Evolutionary conservation across 2,329 filamentous ascomycete genomes (phyloP).

Genomic region (Alternaria rosae): DNA sequence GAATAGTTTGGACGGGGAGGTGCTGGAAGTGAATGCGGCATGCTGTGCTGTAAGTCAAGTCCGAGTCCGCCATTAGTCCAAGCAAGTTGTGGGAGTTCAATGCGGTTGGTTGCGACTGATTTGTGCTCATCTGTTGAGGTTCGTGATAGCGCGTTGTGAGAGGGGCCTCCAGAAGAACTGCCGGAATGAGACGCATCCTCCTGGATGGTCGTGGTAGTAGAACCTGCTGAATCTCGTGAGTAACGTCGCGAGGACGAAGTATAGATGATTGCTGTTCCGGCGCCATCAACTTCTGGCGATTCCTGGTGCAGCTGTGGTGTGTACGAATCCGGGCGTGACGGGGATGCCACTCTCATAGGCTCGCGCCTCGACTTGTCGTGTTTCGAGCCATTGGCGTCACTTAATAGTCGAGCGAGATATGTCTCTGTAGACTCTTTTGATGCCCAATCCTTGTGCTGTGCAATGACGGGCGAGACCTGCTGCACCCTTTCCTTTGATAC

Average conservation of each 20-base stretch:
- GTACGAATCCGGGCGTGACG: constrained; percentile 24
- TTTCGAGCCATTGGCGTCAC: constrained; percentile 46
- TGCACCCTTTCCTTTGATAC: constrained; percentile 52
- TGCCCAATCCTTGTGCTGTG: constrained; percentile 62
- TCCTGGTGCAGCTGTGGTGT: constrained; percentile 32
- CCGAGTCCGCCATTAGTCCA: constrained; percentile 52
- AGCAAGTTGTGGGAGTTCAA: constrained; percentile 49
- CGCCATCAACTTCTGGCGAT: constrained; percentile 31
- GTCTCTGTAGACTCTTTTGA: constrained; percentile 63
- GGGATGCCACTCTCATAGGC: constrained; percentile 13
- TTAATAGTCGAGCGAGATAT: constrained; percentile 60
- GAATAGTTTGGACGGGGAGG: constrained; percentile 56
- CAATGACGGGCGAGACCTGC: constrained; percentile 60
- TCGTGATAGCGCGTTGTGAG: constrained; percentile 45
- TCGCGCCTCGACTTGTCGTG: constrained; percentile 19
- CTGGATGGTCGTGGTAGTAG: constrained; percentile 43
- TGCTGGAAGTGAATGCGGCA: constrained; percentile 37
- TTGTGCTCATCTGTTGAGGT: constrained; percentile 43
- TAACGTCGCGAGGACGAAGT: constrained; percentile 44
- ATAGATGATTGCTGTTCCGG: constrained; percentile 50
- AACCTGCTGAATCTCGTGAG: constrained; percentile 43
- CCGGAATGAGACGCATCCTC: constrained; percentile 44
- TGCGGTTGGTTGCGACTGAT: constrained; percentile 29
- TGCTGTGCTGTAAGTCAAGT: constrained; percentile 50
- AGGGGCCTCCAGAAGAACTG: constrained; percentile 39